Percentiles rank a stretch among this genome's conserved stretches.
Evolutionary conservation across 345 rosid genomes (phyloP).

Genomic region (Linum lewisii): DNA sequence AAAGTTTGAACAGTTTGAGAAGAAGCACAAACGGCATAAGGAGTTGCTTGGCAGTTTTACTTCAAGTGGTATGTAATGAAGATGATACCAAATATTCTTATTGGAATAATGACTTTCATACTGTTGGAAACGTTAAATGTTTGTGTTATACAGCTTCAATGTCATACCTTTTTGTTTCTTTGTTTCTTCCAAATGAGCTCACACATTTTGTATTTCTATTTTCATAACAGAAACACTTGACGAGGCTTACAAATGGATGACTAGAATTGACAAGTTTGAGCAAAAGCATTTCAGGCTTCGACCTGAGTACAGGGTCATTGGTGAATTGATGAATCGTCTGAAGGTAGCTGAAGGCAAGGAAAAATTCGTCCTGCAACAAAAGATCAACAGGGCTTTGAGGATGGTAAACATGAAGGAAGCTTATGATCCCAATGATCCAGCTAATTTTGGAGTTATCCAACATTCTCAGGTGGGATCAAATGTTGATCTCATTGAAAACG

Average conservation of each 20-base stretch:
- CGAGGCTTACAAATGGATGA: conserved; percentile 73
- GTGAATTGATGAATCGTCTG: conserved; percentile 73
- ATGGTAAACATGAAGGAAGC: conserved; percentile 80
- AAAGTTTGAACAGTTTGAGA: conserved; percentile 30
- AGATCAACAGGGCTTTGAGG: conserved; percentile 78
- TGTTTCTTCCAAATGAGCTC: too few relatives aligned
- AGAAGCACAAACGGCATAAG: conserved; percentile 49
- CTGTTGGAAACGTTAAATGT: too few relatives aligned
- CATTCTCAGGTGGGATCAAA: conserved; percentile 33
- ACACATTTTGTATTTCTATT: not conserved
- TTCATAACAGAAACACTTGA: conserved; percentile 53
- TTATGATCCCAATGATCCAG: conserved; percentile 79
- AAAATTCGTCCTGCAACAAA: conserved; percentile 75
- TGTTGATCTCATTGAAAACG: conserved; percentile 20
- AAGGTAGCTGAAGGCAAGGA: conserved; percentile 86
- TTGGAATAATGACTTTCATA: not conserved
- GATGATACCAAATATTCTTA: not conserved
- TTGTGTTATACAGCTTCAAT: too few relatives aligned
- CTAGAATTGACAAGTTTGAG: conserved; percentile 66
- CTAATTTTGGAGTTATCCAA: conserved; percentile 59
- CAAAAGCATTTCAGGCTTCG: conserved; percentile 63
- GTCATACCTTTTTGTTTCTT: not conserved
- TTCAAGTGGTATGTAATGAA: conserved; percentile 34
- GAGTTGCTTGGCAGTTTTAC: conserved; percentile 52
- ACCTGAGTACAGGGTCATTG: conserved; percentile 81